Evolutionary conservation across 2,329 filamentous ascomycete genomes (phyloP), one percentile per base, ranked within the genome.

Genomic region (Rosellinia necatrix): DNA sequence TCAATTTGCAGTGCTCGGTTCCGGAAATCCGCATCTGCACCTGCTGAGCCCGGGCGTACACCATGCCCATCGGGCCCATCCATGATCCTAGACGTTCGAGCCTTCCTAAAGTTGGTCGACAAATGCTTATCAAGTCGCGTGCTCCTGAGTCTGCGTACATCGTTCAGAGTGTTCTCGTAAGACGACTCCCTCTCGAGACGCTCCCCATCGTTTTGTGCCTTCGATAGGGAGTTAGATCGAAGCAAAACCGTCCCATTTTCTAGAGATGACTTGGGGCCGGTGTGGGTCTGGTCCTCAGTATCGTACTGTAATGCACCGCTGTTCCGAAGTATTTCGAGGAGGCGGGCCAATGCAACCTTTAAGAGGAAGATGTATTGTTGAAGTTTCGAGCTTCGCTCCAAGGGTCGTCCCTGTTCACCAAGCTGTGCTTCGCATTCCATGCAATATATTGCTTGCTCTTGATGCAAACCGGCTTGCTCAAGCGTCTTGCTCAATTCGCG

Each of bases 311-410:
- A 76, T 22, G 91, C 89, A 53, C 92, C 92, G 63, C 86, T 94
- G 63, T 82, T 90, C 61, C 91, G 86, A 29, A 99, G 81, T 25
- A 96, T 96, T 40, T 93, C 90, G 59, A 99, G 79, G 21, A 99
- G 80, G 54, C 94, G 83, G 21, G 94, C 94, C 63, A 99, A 83
- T 15, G 94, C 94, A 19, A 99, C 94, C 67, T 91, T 86, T 35
- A 99, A 81, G 17, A 99, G 78, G 73, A 97, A 97, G 5, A 97
- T 87, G 70, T 96, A 99, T 76, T 99, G 93, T 69, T 94, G 89
- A 51, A 99, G 78, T 71, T 96, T 92, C 15, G 90, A 90, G 32
- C 97, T 84, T 59, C 86, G 84, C 58, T 87, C 82, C 67, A 97
- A 90, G 0, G 76, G 67, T n/a, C 75, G 68, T 13, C 72, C 70